Base-by-base conservation (phyloP, 805 yeast genomes). In the Kuraishia capsulata region DNA sequence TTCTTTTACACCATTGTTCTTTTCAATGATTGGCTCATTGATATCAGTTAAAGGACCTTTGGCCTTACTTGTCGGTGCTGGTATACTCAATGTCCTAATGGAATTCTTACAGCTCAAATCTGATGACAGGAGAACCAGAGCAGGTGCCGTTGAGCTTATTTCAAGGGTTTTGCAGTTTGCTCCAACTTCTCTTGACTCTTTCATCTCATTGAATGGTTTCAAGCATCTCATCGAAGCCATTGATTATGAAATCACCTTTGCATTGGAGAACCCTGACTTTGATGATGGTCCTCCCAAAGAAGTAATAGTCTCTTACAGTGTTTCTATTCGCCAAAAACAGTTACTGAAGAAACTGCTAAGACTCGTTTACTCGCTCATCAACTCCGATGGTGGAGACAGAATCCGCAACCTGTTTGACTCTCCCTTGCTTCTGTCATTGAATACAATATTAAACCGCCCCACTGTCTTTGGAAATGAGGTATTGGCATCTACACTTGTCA, bases 351-450 rank as follows among this genome's bases (percentile, higher is more conserved):
- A 78, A 30, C 54, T 83, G 36, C 57, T 87, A 47, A 82, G 77
- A 43, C 67, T 88, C 20, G 77, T 81, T 0, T 57, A 75, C 18
- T 71, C 77, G 44, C 57, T 88, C 34, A 66, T 89, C 31, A 75
- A 74, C 39, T 69, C 78, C n/a, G 87, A 85, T 38, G 73, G 81
- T 4, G 92, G 94, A 31, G 96, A 88, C 52, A 68, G 92, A 42
- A 73, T 87, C 50, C 73, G 96, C 54, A 86, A 86, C 44, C 57
- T 90, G 30, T 84, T 86, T 50, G 97, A 90, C 50, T 84, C 96
- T 0, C 78, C 88, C 0, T 61, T 90, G n/a, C 58, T 89, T 14
- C 51, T 59, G 21, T 69, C 82, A 21, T 59, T 87, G 45, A 79
- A 76, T 44, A 66, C 62, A 40, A 71, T 89, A 2, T 48, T 89